A percentile compares a stretch with the other conserved stretches of the same genome.
Conservation (phyloP, 73 alveolate species). For the Paramecium tetraurelia region DNA sequence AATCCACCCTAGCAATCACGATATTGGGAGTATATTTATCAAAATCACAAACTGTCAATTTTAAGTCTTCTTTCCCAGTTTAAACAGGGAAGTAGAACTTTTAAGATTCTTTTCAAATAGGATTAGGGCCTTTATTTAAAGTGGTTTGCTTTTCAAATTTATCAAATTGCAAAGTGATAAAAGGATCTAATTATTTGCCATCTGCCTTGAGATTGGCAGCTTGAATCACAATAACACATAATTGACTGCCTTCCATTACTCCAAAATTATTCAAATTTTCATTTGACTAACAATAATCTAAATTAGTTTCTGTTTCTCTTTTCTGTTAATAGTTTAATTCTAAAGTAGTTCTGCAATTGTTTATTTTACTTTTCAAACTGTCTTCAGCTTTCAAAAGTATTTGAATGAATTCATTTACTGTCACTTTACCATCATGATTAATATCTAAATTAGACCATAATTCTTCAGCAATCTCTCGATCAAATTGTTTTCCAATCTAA, state of each 20-base stretch:
- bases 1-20: constrained; percentile 28
- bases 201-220: background rate
- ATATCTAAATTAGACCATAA: background rate
- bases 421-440: background rate
- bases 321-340: constrained; percentile 19
- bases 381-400: constrained; percentile 18
- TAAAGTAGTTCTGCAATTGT: background rate
- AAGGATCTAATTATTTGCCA: background rate
- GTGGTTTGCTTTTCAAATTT: background rate
- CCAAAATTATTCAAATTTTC: background rate
- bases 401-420: background rate
- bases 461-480: background rate
- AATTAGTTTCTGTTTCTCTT: background rate
- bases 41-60: constrained; percentile 8
- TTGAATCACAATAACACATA: background rate
- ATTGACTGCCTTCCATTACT: background rate
- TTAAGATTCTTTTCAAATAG: background rate
- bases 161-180: background rate
- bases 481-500: background rate
- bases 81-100: background rate
- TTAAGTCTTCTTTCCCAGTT: constrained; percentile 24
- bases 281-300: background rate
- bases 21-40: constrained; percentile 15
- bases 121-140: background rate
- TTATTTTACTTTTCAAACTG: background rate